Conservation (phyloP, 805 yeast genomes). For the Cyberlindnera saturnus region DNA sequence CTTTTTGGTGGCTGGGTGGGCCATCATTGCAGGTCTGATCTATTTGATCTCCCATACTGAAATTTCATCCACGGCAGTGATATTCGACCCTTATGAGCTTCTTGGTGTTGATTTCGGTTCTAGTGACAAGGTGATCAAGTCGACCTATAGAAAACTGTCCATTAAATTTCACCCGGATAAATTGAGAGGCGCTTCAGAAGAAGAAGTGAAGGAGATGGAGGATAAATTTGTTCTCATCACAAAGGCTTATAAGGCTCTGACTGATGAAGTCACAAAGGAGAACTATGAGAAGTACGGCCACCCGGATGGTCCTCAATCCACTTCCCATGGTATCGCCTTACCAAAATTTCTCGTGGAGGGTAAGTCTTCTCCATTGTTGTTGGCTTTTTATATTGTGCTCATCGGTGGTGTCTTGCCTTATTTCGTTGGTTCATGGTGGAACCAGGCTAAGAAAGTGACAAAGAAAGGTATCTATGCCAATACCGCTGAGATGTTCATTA, state of each 20-base stretch:
- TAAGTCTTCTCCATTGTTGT: constrained; percentile 57
- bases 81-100: constrained; percentile 89
- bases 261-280: constrained; percentile 80
- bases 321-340: constrained; percentile 88
- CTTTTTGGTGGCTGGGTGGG: constrained; percentile 23
- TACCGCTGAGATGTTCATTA: constrained; percentile 77
- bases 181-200: constrained; percentile 52
- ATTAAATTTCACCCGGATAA: constrained; percentile 93
- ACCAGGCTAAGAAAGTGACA: constrained; percentile 69
- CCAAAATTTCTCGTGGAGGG: constrained; percentile 90
- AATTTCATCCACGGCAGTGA: constrained; percentile 36
- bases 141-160: constrained; percentile 81
- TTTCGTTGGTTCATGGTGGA: constrained; percentile 89
- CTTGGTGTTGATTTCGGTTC: constrained; percentile 68
- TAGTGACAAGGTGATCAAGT: constrained; percentile 69
- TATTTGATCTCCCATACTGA: constrained; percentile 25
- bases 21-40: constrained; percentile 31
- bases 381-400: constrained; percentile 58
- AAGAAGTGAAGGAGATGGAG: constrained; percentile 56
- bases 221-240: constrained; percentile 73
- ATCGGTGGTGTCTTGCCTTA: constrained; percentile 78
- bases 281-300: constrained; percentile 88
- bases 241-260: constrained; percentile 90
- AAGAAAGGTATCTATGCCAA: constrained; percentile 75
- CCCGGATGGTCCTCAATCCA: constrained; percentile 95